These are phyloP conservation scores for Colletotrichum abscissum DNA, from an alignment of 2,329 filamentous ascomycete species.

Conservation along the genomic window DNA sequence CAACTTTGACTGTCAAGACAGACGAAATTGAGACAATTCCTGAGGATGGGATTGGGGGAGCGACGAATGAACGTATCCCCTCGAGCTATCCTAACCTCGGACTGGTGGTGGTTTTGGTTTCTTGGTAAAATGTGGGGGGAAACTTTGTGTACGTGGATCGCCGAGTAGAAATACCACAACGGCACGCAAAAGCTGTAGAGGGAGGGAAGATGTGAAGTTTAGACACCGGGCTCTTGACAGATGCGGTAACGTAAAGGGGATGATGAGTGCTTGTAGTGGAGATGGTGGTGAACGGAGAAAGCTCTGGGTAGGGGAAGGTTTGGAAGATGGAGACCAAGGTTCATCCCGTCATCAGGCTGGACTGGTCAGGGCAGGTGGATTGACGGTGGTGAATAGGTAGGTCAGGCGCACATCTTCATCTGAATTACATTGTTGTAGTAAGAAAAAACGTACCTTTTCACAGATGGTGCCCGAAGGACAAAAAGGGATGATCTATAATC, in stretches of 20 bases:
- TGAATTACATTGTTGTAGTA: background rate
- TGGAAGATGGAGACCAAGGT: conserved; percentile 17
- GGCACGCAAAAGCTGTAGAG: conserved; percentile 56
- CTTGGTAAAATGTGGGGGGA: conserved; percentile 54
- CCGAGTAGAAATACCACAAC: conserved; percentile 43
- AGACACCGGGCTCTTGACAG: conserved; percentile 41
- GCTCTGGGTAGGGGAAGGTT: conserved; percentile 4
- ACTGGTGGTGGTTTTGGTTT: conserved; percentile 2
- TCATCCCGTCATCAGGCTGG: conserved; percentile 24
- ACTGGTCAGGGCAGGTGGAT: background rate
- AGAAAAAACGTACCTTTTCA: conserved; percentile 35
- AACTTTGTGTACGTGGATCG: conserved; percentile 42
- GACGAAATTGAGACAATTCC: conserved; percentile 61
- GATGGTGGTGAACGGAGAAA: conserved; percentile 31
- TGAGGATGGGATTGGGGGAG: conserved; percentile 61
- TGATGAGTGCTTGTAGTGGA: conserved; percentile 14
- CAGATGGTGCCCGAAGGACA: conserved; percentile 23
- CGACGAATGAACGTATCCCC: conserved; percentile 75
- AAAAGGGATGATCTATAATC: conserved; percentile 28
- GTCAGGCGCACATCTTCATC: background rate
- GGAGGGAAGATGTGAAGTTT: conserved; percentile 39
- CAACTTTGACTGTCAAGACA: conserved; percentile 51
- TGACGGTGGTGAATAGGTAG: background rate
- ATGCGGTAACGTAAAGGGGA: conserved; percentile 4
- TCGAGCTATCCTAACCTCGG: conserved; percentile 55